Evolutionary conservation across 768 basidiomycete species (phyloP), one percentile per base, ranked within the genome.

Genomic region (Tricholoma bakamatsutake): DNA sequence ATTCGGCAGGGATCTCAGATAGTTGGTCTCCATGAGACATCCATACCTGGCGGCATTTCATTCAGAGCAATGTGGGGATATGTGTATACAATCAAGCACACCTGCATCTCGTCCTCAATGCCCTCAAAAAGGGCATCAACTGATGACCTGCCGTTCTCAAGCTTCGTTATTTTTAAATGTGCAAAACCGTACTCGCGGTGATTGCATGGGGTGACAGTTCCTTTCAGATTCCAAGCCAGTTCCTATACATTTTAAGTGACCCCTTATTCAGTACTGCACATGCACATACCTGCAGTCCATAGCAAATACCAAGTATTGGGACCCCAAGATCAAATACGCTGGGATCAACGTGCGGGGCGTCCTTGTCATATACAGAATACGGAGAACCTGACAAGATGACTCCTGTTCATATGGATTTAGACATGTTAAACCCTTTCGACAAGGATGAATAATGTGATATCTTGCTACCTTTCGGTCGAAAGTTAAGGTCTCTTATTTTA

Each of bases 1-100:
- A 99, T 63, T 87, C 76, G 0, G 84, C 72, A 13, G 96, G 97
- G 2, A 88, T 80, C 49, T 78, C 81, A 27, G 85, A 88, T 33
- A 98, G 80, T 61, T 96, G 93, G 71, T 98, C 97, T 10, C 95
- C 94, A 67, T 99, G 97, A 15, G 96, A 98, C 97, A 98, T 98
- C 97, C 97, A 98, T 50, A 98, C 96, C 96, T 98, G 59, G 6
- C 28, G 30, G 24, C 27, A 2, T 13, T 11, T 30, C 28, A n/a
- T 47, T 47, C 28, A 47, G 46, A 30, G 3, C 13, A 9, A 13
- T 17, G 46, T 2, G 15, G n/a, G 8, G 13, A 15, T 11, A 12
- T 47, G 7, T 30, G 30, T 1, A 47, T 30, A 15, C 15, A 11
- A 2, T 15, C 27, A 30, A 17, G 61, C 75, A 42, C 62, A 92